Evolutionary conservation across 2,329 filamentous ascomycete species (phyloP), one percentile per base, ranked within the genome.

Genomic region (Xylariaceae sp.): DNA sequence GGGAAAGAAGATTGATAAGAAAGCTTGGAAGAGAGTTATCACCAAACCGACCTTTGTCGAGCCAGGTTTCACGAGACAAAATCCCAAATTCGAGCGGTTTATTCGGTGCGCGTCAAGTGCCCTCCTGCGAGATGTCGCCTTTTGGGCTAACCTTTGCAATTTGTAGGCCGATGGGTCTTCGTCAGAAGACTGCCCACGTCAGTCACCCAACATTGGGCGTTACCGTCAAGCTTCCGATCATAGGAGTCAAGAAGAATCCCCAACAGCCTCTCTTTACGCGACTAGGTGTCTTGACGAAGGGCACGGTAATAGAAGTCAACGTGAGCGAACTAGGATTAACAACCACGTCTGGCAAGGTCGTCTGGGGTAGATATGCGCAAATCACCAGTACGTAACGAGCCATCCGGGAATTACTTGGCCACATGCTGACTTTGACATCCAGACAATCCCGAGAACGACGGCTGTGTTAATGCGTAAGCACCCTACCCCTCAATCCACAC

Each of bases 301-400:
- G 89, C 60, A 92, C 85, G 32, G 83, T 87, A 58, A 60, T 62
- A 67, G 92, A 97, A 74, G 91, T 97, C 66, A 96, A 99, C 69
- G 91, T 96, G 32, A 88, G 83, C 54, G 94, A 99, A 71, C 74
- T 97, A 60, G 94, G 94, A 60, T 77, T 97, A 58, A 90, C 95
- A 12, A 97, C 94, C 2, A 87, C 91, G 1, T 86, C 85, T 59
- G 94, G 94, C 60, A 96, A 96, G 75, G 89, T 96, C 6, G 89
- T 92, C 5, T 96, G 91, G 91, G 91, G 58, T 53, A 43, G 89
- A 51, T 63, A 65, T 56, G 65, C 63, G 11, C 64, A 70, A 58
- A 64, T 72, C 34, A 74, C 70, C 4, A 80, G 43, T 45, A 45
- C 8, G 43, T 45, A 45, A n/a, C 8, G 26, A 45, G 9, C 26